Evolutionary conservation across 2,329 filamentous ascomycete genomes (phyloP).

Genomic region (Penicillium hesseltinei): DNA sequence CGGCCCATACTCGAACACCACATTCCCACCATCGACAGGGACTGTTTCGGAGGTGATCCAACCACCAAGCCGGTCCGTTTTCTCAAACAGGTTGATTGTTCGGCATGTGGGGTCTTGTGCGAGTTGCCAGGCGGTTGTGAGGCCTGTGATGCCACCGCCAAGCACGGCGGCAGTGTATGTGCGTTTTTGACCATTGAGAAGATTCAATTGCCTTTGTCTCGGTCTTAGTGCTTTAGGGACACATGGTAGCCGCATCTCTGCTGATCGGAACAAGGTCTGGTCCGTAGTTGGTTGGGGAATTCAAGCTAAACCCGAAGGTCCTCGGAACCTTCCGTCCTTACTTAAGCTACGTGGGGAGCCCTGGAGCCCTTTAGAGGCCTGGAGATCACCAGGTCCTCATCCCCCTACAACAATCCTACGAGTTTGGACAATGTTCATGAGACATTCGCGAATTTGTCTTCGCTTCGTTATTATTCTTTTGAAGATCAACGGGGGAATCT

Average conservation of each 20-base stretch:
- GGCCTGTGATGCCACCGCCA: slow-evolving; percentile 79
- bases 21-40: slow-evolving; percentile 56
- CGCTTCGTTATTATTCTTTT: slow-evolving; percentile 16
- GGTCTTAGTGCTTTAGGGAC: slow-evolving; percentile 19
- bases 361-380: background rate
- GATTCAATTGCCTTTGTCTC: slow-evolving; percentile 19
- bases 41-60: slow-evolving; percentile 73
- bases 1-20: slow-evolving; percentile 82
- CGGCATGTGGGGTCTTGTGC: slow-evolving; percentile 64
- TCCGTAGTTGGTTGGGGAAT: background rate
- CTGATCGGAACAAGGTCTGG: background rate
- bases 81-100: slow-evolving; percentile 80
- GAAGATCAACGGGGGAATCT: slow-evolving; percentile 23
- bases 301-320: background rate
- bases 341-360: slow-evolving; percentile 1
- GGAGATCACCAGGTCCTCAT: background rate
- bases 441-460: slow-evolving; percentile 3
- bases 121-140: slow-evolving; percentile 75
- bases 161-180: slow-evolving; percentile 62
- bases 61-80: slow-evolving; percentile 67
- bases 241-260: slow-evolving; percentile 30
- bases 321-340: slow-evolving; percentile 5
- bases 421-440: background rate
- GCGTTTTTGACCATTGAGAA: slow-evolving; percentile 22
- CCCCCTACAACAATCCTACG: background rate